Evolutionary conservation across 2,329 filamentous ascomycete species (phyloP).

Genomic region (Hymenoscyphus fructigenus): DNA sequence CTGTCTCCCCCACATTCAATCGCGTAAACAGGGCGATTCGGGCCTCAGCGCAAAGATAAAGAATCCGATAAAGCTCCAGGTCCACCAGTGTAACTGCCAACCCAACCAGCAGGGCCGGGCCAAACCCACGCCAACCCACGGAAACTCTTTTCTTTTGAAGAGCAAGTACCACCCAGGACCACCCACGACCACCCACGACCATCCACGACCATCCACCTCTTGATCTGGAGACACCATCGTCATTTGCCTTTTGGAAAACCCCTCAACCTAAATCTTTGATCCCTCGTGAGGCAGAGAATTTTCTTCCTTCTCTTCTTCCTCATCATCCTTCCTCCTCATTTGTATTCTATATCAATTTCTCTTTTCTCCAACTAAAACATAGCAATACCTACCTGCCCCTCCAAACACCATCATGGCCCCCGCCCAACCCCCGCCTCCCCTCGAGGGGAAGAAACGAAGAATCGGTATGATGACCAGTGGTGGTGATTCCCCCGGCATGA

Average conservation of each 20-base stretch:
- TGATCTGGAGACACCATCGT: conserved; percentile 7
- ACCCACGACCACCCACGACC: not conserved
- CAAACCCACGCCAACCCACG: conserved; percentile 1
- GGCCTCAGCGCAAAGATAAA: not conserved
- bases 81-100: not conserved
- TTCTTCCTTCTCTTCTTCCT: conserved; percentile 5
- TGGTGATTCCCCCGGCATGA: conserved; percentile 75
- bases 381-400: conserved; percentile 8
- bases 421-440: conserved; percentile 27
- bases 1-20: not conserved
- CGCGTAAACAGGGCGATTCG: not conserved
- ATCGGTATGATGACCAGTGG: conserved; percentile 74
- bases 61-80: conserved; percentile 10
- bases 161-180: not conserved
- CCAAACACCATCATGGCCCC: conserved; percentile 27
- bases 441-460: conserved; percentile 33
- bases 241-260: conserved; percentile 8
- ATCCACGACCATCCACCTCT: not conserved
- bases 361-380: not conserved
- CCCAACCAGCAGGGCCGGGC: not conserved
- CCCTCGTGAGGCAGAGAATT: conserved; percentile 12
- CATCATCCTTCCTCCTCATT: conserved; percentile 1
- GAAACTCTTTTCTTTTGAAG: conserved; percentile 14
- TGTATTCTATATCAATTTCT: not conserved
- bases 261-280: conserved; percentile 2